These are phyloP conservation scores for Aspergillus amoenus DNA, from an alignment of 2,329 filamentous ascomycete species.

Conservation along the genomic window DNA sequence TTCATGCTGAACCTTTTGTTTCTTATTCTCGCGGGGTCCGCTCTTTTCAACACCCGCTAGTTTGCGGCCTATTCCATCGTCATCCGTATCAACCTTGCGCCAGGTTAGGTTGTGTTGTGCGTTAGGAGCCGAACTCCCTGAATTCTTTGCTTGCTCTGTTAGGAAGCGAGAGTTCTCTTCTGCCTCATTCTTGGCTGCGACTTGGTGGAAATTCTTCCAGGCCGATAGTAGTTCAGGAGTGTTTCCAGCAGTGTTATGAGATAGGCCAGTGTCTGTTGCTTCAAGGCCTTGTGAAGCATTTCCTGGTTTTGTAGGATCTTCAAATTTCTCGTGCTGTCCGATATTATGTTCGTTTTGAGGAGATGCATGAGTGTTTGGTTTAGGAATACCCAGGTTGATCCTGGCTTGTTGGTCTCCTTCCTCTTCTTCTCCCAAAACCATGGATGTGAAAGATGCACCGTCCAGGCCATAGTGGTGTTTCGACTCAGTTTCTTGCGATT, in stretches of 20 bases:
- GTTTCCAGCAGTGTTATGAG: background rate
- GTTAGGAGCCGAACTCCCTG: conserved; percentile 15
- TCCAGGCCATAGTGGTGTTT: conserved; percentile 21
- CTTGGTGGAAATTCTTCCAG: conserved; percentile 40
- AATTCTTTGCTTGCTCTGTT: conserved; percentile 22
- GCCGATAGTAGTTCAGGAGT: conserved; percentile 28
- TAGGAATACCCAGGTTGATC: background rate
- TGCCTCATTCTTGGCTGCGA: conserved; percentile 33
- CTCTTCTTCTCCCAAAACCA: conserved; percentile 13
- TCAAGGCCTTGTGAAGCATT: background rate
- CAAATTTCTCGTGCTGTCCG: background rate
- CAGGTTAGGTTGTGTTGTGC: conserved; percentile 37
- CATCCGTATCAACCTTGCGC: conserved; percentile 37
- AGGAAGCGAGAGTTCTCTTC: conserved; percentile 32
- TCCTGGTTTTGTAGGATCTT: background rate
- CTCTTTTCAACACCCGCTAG: conserved; percentile 21
- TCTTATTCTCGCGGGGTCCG: conserved; percentile 17
- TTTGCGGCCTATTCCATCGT: conserved; percentile 25
- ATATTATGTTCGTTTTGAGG: background rate
- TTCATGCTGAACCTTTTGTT: conserved; percentile 21
- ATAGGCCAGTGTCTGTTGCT: background rate
- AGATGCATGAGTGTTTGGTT: background rate
- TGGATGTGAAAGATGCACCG: conserved; percentile 15
- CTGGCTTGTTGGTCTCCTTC: background rate
- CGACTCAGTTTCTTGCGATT: conserved; percentile 22